A percentile compares a stretch with the other conserved stretches of the same genome.
Conservation (phyloP, 345 rosid genomes). For the Brassica nigra region DNA sequence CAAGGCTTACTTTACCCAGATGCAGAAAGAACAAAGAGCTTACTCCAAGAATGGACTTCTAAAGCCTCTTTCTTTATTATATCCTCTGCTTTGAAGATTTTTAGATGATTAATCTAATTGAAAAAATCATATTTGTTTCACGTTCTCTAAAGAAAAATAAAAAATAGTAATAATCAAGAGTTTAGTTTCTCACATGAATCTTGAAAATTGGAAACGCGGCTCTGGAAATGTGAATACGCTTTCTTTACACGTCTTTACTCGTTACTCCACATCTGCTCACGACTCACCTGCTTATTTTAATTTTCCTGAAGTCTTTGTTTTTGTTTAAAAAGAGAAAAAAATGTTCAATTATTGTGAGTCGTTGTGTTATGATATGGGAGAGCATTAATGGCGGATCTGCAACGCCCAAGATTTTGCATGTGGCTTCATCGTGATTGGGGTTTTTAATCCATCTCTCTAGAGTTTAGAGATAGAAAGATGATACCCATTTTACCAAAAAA, state of each 20-base stretch:
- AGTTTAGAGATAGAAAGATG: background rate
- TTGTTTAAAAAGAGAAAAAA: background rate
- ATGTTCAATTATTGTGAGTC: constrained; percentile 24
- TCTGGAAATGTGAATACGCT: constrained; percentile 22
- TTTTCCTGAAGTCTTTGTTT: background rate
- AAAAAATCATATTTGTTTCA: constrained; percentile 11
- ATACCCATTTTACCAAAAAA: background rate
- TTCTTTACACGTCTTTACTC: constrained; percentile 37
- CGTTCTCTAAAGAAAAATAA: background rate
- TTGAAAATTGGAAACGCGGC: constrained; percentile 27
- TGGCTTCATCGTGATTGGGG: constrained; percentile 32
- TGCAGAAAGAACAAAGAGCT: constrained; percentile 12
- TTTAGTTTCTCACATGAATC: constrained; percentile 28
- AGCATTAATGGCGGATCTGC: constrained; percentile 39
- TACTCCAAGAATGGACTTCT: background rate
- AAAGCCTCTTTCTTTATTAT: background rate
- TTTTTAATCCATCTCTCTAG: constrained; percentile 22
- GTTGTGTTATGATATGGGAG: constrained; percentile 4
- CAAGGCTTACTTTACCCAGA: constrained; percentile 23
- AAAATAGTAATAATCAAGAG: constrained; percentile 9
- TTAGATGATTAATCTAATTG: constrained; percentile 5
- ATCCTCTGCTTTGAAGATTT: background rate
- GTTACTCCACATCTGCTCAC: constrained; percentile 26
- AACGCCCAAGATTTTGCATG: constrained; percentile 36
- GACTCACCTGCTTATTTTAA: constrained; percentile 25